These are phyloP conservation scores for Aulographum hederae DNA, from an alignment of 2,329 filamentous ascomycete species.

Conservation along the genomic window DNA sequence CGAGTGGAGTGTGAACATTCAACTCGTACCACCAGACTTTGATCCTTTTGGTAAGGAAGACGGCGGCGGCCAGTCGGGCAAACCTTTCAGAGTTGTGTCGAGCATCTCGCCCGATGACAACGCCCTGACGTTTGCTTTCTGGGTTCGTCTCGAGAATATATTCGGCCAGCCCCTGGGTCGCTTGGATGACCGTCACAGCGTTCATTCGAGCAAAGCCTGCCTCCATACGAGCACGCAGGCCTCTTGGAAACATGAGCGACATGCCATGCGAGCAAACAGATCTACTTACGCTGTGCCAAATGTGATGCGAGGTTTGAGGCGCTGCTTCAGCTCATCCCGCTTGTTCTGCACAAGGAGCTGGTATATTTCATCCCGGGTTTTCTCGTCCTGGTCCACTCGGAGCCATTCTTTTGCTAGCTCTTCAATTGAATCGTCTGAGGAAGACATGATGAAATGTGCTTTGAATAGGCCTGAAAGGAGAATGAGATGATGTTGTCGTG, in stretches of 20 bases:
- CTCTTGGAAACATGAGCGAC: too few relatives aligned
- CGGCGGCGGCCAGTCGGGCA: constrained; percentile 39
- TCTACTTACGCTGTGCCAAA: constrained; percentile 46
- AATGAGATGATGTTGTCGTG: too few relatives aligned
- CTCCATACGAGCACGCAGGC: constrained; percentile 45
- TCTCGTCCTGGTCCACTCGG: constrained; percentile 35
- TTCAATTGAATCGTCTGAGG: too few relatives aligned
- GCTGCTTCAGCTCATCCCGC: constrained; percentile 29
- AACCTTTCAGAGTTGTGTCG: constrained; percentile 44
- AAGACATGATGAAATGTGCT: too few relatives aligned
- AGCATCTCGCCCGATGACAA: constrained; percentile 45
- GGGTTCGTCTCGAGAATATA: constrained; percentile 32
- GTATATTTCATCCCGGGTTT: constrained; percentile 35
- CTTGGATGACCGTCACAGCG: constrained; percentile 40
- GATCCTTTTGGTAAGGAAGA: constrained; percentile 38
- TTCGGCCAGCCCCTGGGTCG: constrained; percentile 45
- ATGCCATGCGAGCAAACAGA: too few relatives aligned
- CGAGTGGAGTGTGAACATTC: constrained; percentile 39
- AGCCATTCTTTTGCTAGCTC: constrained; percentile 37
- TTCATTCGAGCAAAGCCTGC: constrained; percentile 46
- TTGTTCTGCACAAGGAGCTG: constrained; percentile 25
- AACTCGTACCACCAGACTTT: constrained; percentile 40
- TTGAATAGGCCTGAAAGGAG: too few relatives aligned
- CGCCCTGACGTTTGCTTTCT: constrained; percentile 23
- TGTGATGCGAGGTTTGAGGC: constrained; percentile 36